phyloP scores from a whole-genome alignment of 106 monocot genomes.

The Allium fistulosum region DNA sequence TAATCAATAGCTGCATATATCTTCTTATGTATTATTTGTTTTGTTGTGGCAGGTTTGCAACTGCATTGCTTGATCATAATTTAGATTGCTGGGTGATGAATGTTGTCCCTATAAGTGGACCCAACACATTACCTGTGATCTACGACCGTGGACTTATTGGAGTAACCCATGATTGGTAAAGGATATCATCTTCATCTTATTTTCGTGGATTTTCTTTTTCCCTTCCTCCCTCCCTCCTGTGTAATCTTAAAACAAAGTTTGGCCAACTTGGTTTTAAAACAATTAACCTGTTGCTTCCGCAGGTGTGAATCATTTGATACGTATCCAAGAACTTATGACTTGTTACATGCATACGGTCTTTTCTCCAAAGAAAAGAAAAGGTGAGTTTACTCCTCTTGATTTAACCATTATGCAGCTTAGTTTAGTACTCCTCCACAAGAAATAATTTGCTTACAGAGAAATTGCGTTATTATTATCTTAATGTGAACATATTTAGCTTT shows the following conservation, averaged over 20 bases:
- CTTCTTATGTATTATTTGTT: no score
- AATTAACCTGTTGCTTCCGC: background rate
- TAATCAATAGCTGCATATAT: no score
- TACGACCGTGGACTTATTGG: constrained; percentile 96
- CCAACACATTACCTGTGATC: constrained; percentile 88
- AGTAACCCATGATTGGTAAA: constrained; percentile 90
- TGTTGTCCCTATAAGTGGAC: constrained; percentile 74
- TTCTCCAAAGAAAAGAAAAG: constrained; percentile 63
- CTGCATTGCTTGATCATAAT: constrained; percentile 65
- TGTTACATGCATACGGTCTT: constrained; percentile 63
- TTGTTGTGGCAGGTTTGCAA: constrained; percentile 66
- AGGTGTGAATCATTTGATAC: constrained; percentile 89
- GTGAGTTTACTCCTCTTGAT: constrained; percentile 10
- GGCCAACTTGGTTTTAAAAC: background rate
- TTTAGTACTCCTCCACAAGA: no score
- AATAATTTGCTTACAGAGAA: no score
- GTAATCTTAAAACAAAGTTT: background rate
- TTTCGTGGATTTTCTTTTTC: background rate
- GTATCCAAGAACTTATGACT: constrained; percentile 80
- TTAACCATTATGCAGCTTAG: no score
- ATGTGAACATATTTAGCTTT: no score
- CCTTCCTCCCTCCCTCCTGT: background rate
- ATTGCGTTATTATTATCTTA: no score
- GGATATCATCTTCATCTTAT: background rate
- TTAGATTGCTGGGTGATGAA: constrained; percentile 95